These are phyloP conservation scores for Skeletonema marinoi DNA, from an alignment of 108 stramenopile species.

Conservation along the genomic window DNA sequence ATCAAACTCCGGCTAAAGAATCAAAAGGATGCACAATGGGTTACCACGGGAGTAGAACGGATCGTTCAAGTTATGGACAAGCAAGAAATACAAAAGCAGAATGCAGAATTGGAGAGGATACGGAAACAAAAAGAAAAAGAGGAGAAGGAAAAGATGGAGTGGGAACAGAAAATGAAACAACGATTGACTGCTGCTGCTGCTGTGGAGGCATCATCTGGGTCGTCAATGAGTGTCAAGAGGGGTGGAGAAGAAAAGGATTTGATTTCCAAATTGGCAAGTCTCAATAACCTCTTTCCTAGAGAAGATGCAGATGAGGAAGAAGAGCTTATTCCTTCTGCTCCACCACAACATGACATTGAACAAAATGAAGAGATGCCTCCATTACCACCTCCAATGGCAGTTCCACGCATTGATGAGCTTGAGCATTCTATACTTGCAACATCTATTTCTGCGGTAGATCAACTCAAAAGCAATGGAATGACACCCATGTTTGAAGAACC, in stretches of 20 bases:
- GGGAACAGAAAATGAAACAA: slow-evolving; percentile 46
- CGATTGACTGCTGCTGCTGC: slow-evolving; percentile 17
- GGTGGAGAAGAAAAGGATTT: slow-evolving; percentile 24
- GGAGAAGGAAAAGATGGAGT: slow-evolving; percentile 47
- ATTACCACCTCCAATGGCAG: slow-evolving; percentile 44
- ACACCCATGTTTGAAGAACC: slow-evolving; percentile 37
- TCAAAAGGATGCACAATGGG: slow-evolving; percentile 57
- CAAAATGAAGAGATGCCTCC: slow-evolving; percentile 14
- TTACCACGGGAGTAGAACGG: slow-evolving; percentile 64
- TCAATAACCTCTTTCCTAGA: slow-evolving; percentile 33
- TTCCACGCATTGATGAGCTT: slow-evolving; percentile 32
- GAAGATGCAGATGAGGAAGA: not conserved
- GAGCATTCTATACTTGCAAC: slow-evolving; percentile 19
- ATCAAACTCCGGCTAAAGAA: slow-evolving; percentile 44
- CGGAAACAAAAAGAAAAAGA: slow-evolving; percentile 46
- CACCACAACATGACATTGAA: not conserved
- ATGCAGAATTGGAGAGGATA: slow-evolving; percentile 25
- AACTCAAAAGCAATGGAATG: slow-evolving; percentile 46
- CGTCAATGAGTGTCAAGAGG: not conserved
- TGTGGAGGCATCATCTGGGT: slow-evolving; percentile 6
- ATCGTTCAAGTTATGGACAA: slow-evolving; percentile 79
- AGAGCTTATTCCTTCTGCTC: not conserved
- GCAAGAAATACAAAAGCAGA: slow-evolving; percentile 57
- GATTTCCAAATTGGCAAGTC: slow-evolving; percentile 29
- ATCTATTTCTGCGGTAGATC: slow-evolving; percentile 30